A percentile compares a stretch with the other conserved stretches of the same genome.
These are phyloP conservation scores for Colletotrichum brevisporum DNA, from an alignment of 2,329 filamentous ascomycete genomes.

Conservation along the genomic window DNA sequence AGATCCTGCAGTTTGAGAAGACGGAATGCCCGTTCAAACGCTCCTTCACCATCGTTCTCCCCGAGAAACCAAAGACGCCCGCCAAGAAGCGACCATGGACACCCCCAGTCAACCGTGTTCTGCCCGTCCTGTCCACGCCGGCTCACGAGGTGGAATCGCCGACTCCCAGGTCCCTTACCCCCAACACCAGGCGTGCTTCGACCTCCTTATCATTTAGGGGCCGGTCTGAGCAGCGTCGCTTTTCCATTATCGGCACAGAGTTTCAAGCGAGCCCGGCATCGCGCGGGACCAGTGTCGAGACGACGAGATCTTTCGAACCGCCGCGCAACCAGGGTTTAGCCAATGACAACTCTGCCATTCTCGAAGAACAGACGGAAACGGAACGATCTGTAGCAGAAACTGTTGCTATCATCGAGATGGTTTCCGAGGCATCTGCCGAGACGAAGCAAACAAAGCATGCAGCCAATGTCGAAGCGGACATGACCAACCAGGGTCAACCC, in stretches of 20 bases:
- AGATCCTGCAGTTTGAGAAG: conserved; percentile 87
- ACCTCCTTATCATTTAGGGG: conserved; percentile 26
- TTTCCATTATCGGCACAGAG: conserved; percentile 33
- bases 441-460: neutral
- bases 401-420: neutral
- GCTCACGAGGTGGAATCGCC: conserved; percentile 46
- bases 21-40: conserved; percentile 89
- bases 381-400: neutral
- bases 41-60: conserved; percentile 80
- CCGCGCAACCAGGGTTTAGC: neutral
- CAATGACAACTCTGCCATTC: neutral
- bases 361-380: conserved; percentile 1
- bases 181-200: conserved; percentile 31
- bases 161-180: conserved; percentile 33
- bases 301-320: conserved; percentile 7
- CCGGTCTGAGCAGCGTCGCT: conserved; percentile 30
- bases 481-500: neutral
- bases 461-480: neutral
- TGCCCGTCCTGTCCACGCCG: conserved; percentile 55
- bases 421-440: neutral
- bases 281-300: conserved; percentile 23
- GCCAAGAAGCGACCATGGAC: conserved; percentile 79
- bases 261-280: conserved; percentile 23
- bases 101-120: conserved; percentile 52
- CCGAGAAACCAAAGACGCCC: conserved; percentile 76